Conservation (phyloP, 2,329 filamentous ascomycete genomes). For the Mycosphaerella sp. region DNA sequence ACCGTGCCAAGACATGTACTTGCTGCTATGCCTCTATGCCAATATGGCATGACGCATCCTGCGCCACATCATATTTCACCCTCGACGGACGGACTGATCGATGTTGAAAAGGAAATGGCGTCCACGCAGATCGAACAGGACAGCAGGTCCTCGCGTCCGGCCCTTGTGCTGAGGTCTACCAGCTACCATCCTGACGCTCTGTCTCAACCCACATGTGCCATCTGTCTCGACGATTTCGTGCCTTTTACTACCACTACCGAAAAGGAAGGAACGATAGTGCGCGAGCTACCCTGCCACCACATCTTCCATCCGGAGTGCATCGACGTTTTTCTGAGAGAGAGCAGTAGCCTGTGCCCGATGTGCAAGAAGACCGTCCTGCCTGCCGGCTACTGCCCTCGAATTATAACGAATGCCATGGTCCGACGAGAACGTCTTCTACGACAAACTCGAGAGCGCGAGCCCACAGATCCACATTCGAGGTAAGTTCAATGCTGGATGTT, state of each 20-base stretch:
- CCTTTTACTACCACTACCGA: slow-evolving; percentile 15
- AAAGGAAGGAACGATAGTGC: slow-evolving; percentile 53
- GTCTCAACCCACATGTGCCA: slow-evolving; percentile 78
- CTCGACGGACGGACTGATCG: slow-evolving; percentile 10
- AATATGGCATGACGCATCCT: slow-evolving; percentile 47
- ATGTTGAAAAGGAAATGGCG: slow-evolving; percentile 6
- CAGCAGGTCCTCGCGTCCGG: slow-evolving; percentile 1
- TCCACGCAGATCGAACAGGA: slow-evolving; percentile 6
- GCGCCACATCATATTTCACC: background rate
- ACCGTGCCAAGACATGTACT: slow-evolving; percentile 68
- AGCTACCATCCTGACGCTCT: slow-evolving; percentile 38
- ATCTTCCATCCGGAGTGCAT: slow-evolving; percentile 93
- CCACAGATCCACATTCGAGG: slow-evolving; percentile 11
- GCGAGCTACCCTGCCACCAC: slow-evolving; percentile 82
- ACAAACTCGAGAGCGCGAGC: slow-evolving; percentile 49
- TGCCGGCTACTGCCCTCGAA: slow-evolving; percentile 49
- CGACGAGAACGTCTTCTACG: slow-evolving; percentile 67
- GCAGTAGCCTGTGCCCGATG: slow-evolving; percentile 81
- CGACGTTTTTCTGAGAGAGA: slow-evolving; percentile 70
- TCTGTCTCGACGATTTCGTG: slow-evolving; percentile 78
- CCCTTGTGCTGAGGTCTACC: slow-evolving; percentile 10
- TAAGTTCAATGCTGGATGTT: too few relatives aligned
- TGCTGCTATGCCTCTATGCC: slow-evolving; percentile 69
- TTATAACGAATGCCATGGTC: slow-evolving; percentile 80
- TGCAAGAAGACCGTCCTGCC: slow-evolving; percentile 84